Conservation (phyloP, 148 eudicot genomes). For the Spergularia bocconei region DNA sequence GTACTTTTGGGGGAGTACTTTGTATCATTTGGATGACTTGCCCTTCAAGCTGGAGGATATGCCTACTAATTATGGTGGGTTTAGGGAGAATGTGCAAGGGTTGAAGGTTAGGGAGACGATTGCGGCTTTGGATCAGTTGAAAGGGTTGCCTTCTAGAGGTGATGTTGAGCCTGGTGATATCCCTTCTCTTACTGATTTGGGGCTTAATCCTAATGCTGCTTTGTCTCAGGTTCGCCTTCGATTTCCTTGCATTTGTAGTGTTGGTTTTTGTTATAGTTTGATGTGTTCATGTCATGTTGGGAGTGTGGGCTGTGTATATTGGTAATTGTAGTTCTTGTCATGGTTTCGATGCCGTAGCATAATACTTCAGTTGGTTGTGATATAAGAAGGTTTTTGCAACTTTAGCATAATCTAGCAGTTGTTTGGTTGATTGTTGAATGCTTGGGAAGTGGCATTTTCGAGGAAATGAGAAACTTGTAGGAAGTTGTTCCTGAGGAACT, state of each 20-base stretch:
- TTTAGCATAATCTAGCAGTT: neutral
- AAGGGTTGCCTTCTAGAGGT: constrained; percentile 73
- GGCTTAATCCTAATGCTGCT: constrained; percentile 67
- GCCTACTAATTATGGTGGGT: constrained; percentile 92
- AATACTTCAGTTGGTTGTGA: neutral
- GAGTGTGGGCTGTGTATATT: neutral
- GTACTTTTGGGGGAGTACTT: constrained; percentile 98
- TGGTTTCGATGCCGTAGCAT: neutral
- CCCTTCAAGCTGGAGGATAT: constrained; percentile 74
- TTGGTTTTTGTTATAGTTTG: neutral
- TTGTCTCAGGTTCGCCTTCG: constrained; percentile 57
- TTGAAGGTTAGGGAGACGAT: constrained; percentile 79
- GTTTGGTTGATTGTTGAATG: too few relatives aligned
- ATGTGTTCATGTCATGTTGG: neutral
- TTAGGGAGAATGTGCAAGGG: constrained; percentile 80
- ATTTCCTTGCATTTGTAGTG: neutral
- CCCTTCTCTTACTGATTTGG: constrained; percentile 82
- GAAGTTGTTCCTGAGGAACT: too few relatives aligned
- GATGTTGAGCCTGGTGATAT: constrained; percentile 85
- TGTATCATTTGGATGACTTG: constrained; percentile 94
- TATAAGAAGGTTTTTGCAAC: neutral
- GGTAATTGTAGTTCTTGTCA: neutral
- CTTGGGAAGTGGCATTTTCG: too few relatives aligned
- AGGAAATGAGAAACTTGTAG: too few relatives aligned
- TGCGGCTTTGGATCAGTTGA: constrained; percentile 71